These are phyloP conservation scores for Colletotrichum tanaceti DNA, from an alignment of 2,329 filamentous ascomycete species.

Conservation along the genomic window DNA sequence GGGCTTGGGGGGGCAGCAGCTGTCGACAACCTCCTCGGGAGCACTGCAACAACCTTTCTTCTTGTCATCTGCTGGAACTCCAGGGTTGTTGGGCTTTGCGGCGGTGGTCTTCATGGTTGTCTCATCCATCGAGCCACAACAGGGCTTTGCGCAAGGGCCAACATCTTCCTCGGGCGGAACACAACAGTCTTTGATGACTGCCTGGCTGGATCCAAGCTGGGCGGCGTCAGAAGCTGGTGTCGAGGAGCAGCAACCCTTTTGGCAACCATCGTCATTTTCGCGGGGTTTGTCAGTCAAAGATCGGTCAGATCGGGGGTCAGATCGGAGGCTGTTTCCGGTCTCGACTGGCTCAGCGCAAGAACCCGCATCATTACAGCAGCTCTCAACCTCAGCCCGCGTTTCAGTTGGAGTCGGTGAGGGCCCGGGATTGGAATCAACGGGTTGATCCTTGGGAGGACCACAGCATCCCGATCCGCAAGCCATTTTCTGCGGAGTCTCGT, in stretches of 20 bases:
- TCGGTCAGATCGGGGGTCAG: not conserved
- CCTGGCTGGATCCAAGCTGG: not conserved
- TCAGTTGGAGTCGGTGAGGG: not conserved
- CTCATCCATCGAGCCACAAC: not conserved
- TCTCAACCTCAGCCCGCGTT: not conserved
- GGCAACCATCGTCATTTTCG: not conserved
- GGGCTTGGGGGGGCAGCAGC: not conserved
- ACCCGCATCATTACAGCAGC: not conserved
- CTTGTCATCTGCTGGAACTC: not conserved
- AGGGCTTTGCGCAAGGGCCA: not conserved
- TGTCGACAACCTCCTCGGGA: not conserved
- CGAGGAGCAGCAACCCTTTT: slow-evolving; percentile 12
- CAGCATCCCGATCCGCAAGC: slow-evolving; percentile 33
- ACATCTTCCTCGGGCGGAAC: not conserved
- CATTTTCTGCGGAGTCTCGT: not conserved
- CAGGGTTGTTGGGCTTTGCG: not conserved
- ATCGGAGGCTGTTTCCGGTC: not conserved
- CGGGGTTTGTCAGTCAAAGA: too few relatives aligned
- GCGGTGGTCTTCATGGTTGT: too few relatives aligned
- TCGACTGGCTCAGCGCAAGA: not conserved
- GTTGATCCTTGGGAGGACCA: slow-evolving; percentile 4
- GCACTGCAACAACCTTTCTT: not conserved
- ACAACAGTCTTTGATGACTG: not conserved
- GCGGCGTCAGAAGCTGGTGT: not conserved
- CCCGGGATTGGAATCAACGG: not conserved